A percentile compares a stretch with the other conserved stretches of the same genome.
Evolutionary conservation across 2,329 filamentous ascomycete species (phyloP).

Genomic region (Coccinonectria pachysandricola): DNA sequence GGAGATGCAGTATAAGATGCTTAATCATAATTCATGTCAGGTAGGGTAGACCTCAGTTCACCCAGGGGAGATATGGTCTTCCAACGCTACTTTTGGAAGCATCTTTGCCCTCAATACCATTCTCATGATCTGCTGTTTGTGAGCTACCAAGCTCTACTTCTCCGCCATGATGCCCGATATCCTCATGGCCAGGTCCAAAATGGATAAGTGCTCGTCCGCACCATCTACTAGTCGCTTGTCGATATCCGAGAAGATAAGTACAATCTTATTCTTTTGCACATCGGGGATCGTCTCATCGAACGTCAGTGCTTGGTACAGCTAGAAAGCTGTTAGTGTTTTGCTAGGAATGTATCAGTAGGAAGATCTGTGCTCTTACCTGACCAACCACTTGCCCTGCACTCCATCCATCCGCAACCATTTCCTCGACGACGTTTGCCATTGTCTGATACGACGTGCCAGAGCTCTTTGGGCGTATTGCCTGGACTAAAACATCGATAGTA

Average conservation of each 20-base stretch:
- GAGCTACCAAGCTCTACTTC: conserved; percentile 15
- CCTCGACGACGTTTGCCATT: conserved; percentile 71
- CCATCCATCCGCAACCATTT: conserved; percentile 94
- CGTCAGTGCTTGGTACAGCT: conserved; percentile 75
- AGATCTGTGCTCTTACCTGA: conserved; percentile 45
- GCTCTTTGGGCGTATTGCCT: conserved; percentile 64
- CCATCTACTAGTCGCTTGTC: conserved; percentile 94
- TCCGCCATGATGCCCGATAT: conserved; percentile 63
- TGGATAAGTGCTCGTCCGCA: conserved; percentile 85
- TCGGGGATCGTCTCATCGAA: conserved; percentile 79
- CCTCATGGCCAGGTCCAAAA: conserved; percentile 74
- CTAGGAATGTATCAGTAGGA: conserved; percentile 1
- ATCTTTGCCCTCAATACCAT: too few relatives aligned
- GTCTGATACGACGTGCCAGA: conserved; percentile 57
- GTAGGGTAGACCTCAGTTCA: too few relatives aligned
- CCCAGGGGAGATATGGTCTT: too few relatives aligned
- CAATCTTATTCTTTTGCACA: conserved; percentile 80
- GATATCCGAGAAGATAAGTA: conserved; percentile 80
- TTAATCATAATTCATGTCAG: conserved; percentile 4
- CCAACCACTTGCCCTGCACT: conserved; percentile 80
- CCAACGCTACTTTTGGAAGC: too few relatives aligned
- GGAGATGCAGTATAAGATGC: conserved; percentile 17
- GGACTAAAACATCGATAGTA: conserved; percentile 60
- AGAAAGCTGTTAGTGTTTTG: conserved; percentile 4
- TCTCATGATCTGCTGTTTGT: conserved; percentile 2